A percentile compares a stretch with the other conserved stretches of the same genome.
Conservation (phyloP, 257 asterid species). For the Nicotiana obtusifolia region DNA sequence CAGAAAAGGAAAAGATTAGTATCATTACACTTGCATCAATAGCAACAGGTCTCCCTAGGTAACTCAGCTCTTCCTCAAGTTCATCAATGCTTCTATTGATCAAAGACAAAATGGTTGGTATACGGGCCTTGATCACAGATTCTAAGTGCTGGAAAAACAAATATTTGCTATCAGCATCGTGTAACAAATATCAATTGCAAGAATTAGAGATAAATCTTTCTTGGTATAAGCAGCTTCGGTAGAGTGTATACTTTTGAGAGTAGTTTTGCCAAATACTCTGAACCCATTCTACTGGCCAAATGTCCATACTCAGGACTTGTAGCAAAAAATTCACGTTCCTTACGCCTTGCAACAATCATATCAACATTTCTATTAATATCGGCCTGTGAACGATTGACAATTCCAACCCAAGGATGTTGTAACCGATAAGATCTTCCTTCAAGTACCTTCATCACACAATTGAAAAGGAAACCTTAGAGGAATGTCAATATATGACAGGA, state of each 20-base stretch:
- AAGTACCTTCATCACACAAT: slow-evolving; percentile 31
- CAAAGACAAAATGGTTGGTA: slow-evolving; percentile 32
- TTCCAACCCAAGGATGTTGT: slow-evolving; percentile 47
- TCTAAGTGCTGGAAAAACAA: slow-evolving; percentile 31
- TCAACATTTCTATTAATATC: slow-evolving; percentile 34
- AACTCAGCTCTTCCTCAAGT: slow-evolving; percentile 33
- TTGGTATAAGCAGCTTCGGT: neutral
- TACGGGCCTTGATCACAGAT: slow-evolving; percentile 33
- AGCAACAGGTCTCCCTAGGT: slow-evolving; percentile 36
- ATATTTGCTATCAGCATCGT: neutral
- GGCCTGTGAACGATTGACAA: slow-evolving; percentile 43
- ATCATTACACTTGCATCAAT: slow-evolving; percentile 35
- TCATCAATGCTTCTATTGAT: slow-evolving; percentile 34
- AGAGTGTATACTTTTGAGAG: slow-evolving; percentile 28
- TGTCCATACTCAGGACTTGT: slow-evolving; percentile 35
- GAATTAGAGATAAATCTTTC: neutral
- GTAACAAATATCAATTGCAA: neutral
- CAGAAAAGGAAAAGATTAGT: neutral
- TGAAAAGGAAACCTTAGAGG: neutral
- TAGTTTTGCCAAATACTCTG: slow-evolving; percentile 38
- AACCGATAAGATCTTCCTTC: slow-evolving; percentile 40
- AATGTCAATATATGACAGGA: neutral
- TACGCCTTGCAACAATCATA: slow-evolving; percentile 32
- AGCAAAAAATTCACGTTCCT: slow-evolving; percentile 35
- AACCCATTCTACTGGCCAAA: slow-evolving; percentile 37